phyloP scores from a whole-genome alignment of 2,329 filamentous ascomycete genomes.

The Diaporthe vaccinii region DNA sequence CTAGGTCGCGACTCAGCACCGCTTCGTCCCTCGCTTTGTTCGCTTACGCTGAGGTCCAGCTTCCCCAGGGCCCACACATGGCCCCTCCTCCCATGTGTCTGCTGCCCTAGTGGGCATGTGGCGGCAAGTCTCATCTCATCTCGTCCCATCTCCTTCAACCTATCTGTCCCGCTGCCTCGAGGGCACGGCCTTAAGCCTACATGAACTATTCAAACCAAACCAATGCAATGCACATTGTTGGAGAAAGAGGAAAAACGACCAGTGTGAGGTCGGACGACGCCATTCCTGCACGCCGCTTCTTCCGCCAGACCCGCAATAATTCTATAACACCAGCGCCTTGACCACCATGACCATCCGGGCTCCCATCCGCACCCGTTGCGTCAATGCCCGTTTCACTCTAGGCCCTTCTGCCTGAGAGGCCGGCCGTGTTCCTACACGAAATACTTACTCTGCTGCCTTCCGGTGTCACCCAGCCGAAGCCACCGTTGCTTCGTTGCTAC shows the following conservation, averaged over 20 bases:
- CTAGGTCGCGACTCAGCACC: constrained; percentile 21
- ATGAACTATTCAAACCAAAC: constrained; percentile 31
- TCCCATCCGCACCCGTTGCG: constrained; percentile 13
- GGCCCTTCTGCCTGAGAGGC: not conserved
- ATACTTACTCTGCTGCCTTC: constrained; percentile 29
- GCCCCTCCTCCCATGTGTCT: not conserved
- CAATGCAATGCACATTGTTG: constrained; percentile 19
- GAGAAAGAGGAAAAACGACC: not conserved
- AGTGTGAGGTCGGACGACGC: constrained; percentile 11
- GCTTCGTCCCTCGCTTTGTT: not conserved
- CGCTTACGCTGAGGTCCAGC: not conserved
- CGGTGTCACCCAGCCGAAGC: constrained; percentile 2
- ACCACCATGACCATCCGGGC: constrained; percentile 6
- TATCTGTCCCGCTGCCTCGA: constrained; percentile 22
- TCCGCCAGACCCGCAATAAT: constrained; percentile 23
- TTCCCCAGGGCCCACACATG: constrained; percentile 19
- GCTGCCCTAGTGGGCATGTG: not conserved
- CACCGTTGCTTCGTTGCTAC: constrained; percentile 21
- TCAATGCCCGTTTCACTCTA: constrained; percentile 25
- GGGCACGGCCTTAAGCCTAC: constrained; percentile 1
- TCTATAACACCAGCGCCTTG: constrained; percentile 22
- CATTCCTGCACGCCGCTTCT: constrained; percentile 21
- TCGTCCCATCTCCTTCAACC: constrained; percentile 1
- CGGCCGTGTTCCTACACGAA: constrained; percentile 1
- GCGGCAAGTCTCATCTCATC: constrained; percentile 36